Percentiles rank a stretch among this genome's conserved stretches.
Conservation (phyloP, 768 basidiomycete species). For the Floccularia luteovirens region DNA sequence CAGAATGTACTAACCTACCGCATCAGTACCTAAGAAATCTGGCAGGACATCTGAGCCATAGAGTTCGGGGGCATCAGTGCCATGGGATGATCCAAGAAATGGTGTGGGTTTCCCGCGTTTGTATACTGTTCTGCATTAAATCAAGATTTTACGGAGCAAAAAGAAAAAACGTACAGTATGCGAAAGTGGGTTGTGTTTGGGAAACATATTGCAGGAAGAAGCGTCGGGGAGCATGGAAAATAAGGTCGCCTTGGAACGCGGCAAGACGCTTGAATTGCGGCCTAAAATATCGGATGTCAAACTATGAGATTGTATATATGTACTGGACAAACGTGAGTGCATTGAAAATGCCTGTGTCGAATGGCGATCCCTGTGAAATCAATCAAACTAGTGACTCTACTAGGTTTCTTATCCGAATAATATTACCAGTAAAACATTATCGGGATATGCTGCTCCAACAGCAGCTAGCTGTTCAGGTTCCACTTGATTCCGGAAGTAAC, state of each 20-base stretch:
- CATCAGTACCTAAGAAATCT: constrained; percentile 1
- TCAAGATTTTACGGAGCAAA: neutral
- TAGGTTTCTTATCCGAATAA: too few relatives aligned
- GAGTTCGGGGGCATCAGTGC: neutral
- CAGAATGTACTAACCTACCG: neutral
- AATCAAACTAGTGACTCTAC: neutral
- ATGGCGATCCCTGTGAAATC: neutral
- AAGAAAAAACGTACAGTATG: constrained; percentile 22
- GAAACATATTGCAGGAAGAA: constrained; percentile 33
- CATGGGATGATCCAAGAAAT: constrained; percentile 11
- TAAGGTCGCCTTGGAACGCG: constrained; percentile 39
- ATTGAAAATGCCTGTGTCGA: constrained; percentile 1
- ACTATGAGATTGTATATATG: constrained; percentile 14
- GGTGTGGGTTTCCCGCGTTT: constrained; percentile 12
- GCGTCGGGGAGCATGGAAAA: constrained; percentile 41
- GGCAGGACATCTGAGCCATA: neutral
- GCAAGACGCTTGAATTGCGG: constrained; percentile 45
- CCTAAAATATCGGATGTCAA: constrained; percentile 20
- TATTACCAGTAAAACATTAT: neutral
- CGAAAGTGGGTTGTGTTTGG: constrained; percentile 30
- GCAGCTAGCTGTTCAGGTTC: neutral
- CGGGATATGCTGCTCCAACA: neutral
- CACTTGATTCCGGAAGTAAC: neutral
- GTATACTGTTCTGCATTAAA: constrained; percentile 11
- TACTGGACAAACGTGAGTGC: neutral